phyloP scores from a whole-genome alignment of 2,329 filamentous ascomycete genomes.

The Paramyrothecium sp. region DNA sequence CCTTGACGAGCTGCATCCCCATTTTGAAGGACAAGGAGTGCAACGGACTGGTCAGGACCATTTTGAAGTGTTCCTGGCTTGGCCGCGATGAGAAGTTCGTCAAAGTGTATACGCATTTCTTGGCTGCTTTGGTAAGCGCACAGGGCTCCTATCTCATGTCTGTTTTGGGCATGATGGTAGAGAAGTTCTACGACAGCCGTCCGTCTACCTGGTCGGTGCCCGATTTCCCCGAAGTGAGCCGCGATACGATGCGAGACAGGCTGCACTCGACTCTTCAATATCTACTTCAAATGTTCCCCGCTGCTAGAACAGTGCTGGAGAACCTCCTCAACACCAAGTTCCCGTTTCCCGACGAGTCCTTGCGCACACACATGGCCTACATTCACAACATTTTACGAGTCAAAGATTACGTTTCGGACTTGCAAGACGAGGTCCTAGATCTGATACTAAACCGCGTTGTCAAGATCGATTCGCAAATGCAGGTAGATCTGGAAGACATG shows the following conservation, averaged over 20 bases:
- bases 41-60: slow-evolving; percentile 54
- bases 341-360: slow-evolving; percentile 73
- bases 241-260: slow-evolving; percentile 66
- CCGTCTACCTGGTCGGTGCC: slow-evolving; percentile 45
- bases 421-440: slow-evolving; percentile 78
- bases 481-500: slow-evolving; percentile 87
- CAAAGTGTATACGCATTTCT: slow-evolving; percentile 65
- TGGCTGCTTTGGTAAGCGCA: slow-evolving; percentile 74
- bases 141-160: slow-evolving; percentile 75
- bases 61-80: slow-evolving; percentile 64
- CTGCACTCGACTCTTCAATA: slow-evolving; percentile 75
- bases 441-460: slow-evolving; percentile 84
- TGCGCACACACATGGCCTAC: slow-evolving; percentile 81
- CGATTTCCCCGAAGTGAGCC: slow-evolving; percentile 58
- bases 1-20: slow-evolving; percentile 61
- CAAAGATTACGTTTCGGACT: slow-evolving; percentile 72
- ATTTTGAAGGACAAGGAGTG: slow-evolving; percentile 58
- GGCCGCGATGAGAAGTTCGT: slow-evolving; percentile 65
- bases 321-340: slow-evolving; percentile 68
- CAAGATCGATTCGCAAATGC: slow-evolving; percentile 93
- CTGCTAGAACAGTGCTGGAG: slow-evolving; percentile 69
- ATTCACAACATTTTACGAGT: slow-evolving; percentile 80
- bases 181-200: slow-evolving; percentile 64
- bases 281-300: slow-evolving; percentile 77
- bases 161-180: slow-evolving; percentile 78